Evolutionary conservation across 768 basidiomycete genomes (phyloP), one percentile per base, ranked within the genome.

Genomic region (Strobilomyces confusus): DNA sequence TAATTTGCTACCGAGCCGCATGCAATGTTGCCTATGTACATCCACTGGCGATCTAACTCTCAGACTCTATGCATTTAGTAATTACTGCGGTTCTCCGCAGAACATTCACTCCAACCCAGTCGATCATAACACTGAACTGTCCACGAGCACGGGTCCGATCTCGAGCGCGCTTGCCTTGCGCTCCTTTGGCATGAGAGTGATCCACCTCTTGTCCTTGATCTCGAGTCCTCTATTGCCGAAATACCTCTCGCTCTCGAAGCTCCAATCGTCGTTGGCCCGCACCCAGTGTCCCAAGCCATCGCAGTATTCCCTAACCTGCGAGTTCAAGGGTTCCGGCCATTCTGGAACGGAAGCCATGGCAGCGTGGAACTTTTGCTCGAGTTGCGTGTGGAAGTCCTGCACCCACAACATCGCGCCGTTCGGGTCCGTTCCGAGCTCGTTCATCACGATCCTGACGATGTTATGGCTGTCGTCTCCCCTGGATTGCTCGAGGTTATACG

Each of bases 221-320:
- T 54, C 51, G 9, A 30, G 54, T 9, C 54, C 54, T 23, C 26
- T 45, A 1, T n/a, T 46, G 1, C 54, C 54, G 37, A 54, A 41
- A 55, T 55, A 55, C 20, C 54, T 55, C n/a, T 34, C 38, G 9
- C 44, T 41, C 19, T 55, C 54, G 22, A 54, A 55, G 42, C 32
- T 26, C 54, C 54, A 55, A 14, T 53, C 54, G 23, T 46, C 40
- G 17, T 53, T 51, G 33, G 41, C 52, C 23, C 38, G 26, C 1
- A 80, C 72, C 77, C 79, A 83, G 48, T 78, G 73, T 46, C 75
- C 80, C 44, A 82, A 60, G 0, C 79, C 78, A 45, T 73, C 65
- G 37, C 77, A 64, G 52, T 81, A 83, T 4, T 62, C 58, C 29
- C 63, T 61, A 6, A 82, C 73, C 41, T 75, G 67, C 0, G 57